Base-by-base conservation (phyloP, 1,284 basidiomycete species). In the Tilletia walkeri region DNA sequence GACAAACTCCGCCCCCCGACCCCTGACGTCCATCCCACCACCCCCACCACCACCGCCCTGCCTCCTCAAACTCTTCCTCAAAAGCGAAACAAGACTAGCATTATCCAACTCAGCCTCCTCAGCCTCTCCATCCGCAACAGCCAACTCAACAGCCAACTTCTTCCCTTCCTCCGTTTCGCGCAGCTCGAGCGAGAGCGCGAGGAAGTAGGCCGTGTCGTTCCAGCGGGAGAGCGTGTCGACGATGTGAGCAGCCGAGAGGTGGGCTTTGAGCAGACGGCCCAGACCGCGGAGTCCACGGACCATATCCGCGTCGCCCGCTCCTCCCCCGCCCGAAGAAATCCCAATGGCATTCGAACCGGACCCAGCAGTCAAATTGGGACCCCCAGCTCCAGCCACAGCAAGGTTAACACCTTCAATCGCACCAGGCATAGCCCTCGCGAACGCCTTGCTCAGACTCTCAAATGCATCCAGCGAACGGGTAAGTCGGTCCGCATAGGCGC, bases 391-490 rank as follows among this genome's bases (percentile, higher is more conserved):
- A 48, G 10, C 38, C 39, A 48, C 69, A 1, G 53, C 53, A 1
- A 65, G 67, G 3, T 67, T 67, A 14, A 71, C 41, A 2, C 63
- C 67, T 1, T 72, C 48, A 2, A 83, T 82, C 34, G 78, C 92
- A 4, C 95, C 95, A 0, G 95, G 94, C 5, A 98, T 93, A 2
- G 91, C 91, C 4, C 94, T 90, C 39, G 94, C 88, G 76, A 99
- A 90, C 0, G 90, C 89, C 20, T 91, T 92, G 0, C 93, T 92
- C 3, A 96, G 86, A 0, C 90, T 91, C 84, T 98, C 95, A 78
- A 97, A 97, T 0, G 94, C 94, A 77, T 97, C 94, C 10, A 98
- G 85, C 2, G 93, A 93, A 4, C 91, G 89, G 0, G 89, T 87
- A 80, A 99, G 90, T 16, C 94, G 89, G 9, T 87, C 85, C 70